Evolutionary conservation across 768 basidiomycete genomes (phyloP).

Genomic region (Termitomyces eurrhizus): DNA sequence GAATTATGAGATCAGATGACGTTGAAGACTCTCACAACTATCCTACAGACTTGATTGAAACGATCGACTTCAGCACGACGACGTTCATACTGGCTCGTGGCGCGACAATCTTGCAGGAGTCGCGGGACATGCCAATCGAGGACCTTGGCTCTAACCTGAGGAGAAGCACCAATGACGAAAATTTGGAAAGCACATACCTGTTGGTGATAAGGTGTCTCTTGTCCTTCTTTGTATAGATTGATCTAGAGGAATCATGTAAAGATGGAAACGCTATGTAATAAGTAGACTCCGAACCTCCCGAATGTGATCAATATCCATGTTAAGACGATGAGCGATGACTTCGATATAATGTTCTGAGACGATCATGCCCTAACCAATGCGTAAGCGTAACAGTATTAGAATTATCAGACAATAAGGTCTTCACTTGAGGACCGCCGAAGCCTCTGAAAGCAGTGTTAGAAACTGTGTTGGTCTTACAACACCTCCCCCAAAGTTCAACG

Average conservation of each 20-base stretch:
- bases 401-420: not conserved
- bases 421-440: constrained; percentile 15
- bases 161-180: not conserved
- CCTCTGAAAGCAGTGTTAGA: constrained; percentile 17
- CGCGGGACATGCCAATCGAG: constrained; percentile 18
- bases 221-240: constrained; percentile 16
- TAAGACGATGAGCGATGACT: constrained; percentile 12
- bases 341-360: constrained; percentile 14
- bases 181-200: not conserved
- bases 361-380: constrained; percentile 8
- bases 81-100: constrained; percentile 13
- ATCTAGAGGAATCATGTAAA: not conserved
- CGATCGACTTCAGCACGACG: constrained; percentile 15
- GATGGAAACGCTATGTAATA: not conserved
- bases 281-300: constrained; percentile 6
- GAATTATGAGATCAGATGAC: not conserved
- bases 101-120: constrained; percentile 15
- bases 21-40: not conserved
- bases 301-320: constrained; percentile 14
- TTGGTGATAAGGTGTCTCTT: constrained; percentile 17
- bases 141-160: constrained; percentile 2
- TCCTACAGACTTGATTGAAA: constrained; percentile 7
- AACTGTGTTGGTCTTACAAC: constrained; percentile 15
- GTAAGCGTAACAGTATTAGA: not conserved
- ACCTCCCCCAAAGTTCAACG: constrained; percentile 11